Percentiles rank a stretch among this genome's conserved stretches.
phyloP scores from a whole-genome alignment of 768 basidiomycete species.

The Roridomyces roridus region DNA sequence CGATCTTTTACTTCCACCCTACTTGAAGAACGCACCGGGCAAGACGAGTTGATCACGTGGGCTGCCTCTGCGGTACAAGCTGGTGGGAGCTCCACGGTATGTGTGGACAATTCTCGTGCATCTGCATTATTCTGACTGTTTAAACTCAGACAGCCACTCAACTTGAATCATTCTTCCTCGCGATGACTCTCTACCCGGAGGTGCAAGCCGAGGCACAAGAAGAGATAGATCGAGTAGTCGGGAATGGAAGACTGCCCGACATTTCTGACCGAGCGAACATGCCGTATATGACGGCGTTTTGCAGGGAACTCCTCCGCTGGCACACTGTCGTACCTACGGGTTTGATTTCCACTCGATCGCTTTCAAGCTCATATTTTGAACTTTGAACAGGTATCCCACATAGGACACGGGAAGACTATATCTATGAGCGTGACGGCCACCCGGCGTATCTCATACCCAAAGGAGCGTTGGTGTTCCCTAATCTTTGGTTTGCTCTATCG shows the following conservation, averaged over 20 bases:
- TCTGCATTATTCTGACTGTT: too few relatives aligned
- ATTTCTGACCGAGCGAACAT: conserved; percentile 29
- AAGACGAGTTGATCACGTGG: conserved; percentile 33
- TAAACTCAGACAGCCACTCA: conserved; percentile 29
- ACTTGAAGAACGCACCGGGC: conserved; percentile 21
- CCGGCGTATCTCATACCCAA: conserved; percentile 28
- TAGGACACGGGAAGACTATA: conserved; percentile 32
- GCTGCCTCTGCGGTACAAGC: conserved; percentile 39
- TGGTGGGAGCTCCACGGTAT: conserved; percentile 38
- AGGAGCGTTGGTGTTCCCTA: conserved; percentile 30
- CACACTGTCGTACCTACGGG: conserved; percentile 9
- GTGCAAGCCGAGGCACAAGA: conserved; percentile 31
- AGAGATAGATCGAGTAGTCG: conserved; percentile 35
- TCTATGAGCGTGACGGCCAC: conserved; percentile 23
- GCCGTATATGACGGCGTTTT: conserved; percentile 33
- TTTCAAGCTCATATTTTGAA: conserved; percentile 25
- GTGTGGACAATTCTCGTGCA: too few relatives aligned
- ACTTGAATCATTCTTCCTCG: conserved; percentile 32
- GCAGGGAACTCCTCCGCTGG: conserved; percentile 32
- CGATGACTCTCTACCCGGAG: conserved; percentile 35
- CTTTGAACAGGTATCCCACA: conserved; percentile 34
- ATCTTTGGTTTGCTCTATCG: conserved; percentile 26
- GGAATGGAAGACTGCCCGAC: conserved; percentile 29
- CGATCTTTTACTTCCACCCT: conserved; percentile 27
- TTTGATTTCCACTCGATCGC: conserved; percentile 18